Base-by-base conservation (phyloP, 768 basidiomycete genomes). In the Mycena crocata region DNA sequence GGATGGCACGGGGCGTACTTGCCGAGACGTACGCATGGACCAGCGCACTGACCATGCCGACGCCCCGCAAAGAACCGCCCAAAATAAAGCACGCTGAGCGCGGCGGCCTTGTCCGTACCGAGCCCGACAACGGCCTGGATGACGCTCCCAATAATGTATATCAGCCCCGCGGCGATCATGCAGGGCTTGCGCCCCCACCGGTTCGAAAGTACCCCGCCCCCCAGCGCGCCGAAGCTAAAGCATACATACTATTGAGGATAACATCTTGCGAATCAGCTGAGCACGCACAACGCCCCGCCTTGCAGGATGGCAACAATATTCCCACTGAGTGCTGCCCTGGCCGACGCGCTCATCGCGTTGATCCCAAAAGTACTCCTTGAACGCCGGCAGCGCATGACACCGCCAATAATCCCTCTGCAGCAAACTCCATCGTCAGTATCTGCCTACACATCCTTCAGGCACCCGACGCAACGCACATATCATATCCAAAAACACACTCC, bases 221-320 rank as follows among this genome's bases (percentile, higher is more conserved):
- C 77, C 14, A 85, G 54, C 12, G 83, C 83, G 4, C 85, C 85
- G 44, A 86, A 85, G 67, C 85, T 84, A 67, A 14, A 58, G 23
- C 12, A 26, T n/a, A 30, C 23, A 24, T 28, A 66, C 8, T 35
- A n/a, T n/a, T n/a, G n/a, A n/a, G n/a, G n/a, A n/a, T n/a, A n/a
- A n/a, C 10, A 45, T 17, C 45, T 50, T 31, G 3, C 15, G 12
- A 15, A 52, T 13, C 15, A 23, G 3, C 55, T 5, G 17, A n/a
- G 28, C 31, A 72, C 85, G 69, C 70, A 86, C 85, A 85, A 82
- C 60, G 80, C 83, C 5, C 85, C 84, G 3, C 78, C 83, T 62
- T 86, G 86, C 28, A 87, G 70, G 31, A 85, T 76, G 0, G 86
- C 78, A n/a, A 87, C 86, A 30, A 87, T 84, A 64, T 86, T 85